phyloP scores from a whole-genome alignment of 441 rosid genomes.

The Rhodomyrtus psidioides region DNA sequence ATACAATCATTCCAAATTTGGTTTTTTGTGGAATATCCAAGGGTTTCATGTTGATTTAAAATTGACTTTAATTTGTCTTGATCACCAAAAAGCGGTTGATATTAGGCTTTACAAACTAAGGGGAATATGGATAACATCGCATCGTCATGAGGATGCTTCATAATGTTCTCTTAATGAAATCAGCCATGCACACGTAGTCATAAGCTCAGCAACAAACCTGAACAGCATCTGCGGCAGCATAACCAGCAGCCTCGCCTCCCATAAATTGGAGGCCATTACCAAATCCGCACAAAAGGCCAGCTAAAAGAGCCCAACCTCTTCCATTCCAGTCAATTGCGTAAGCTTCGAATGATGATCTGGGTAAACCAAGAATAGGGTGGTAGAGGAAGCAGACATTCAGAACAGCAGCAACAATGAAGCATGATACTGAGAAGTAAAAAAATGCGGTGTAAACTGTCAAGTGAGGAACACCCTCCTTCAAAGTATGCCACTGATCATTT shows the following conservation, averaged over 20 bases:
- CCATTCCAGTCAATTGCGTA: constrained; percentile 73
- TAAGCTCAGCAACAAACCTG: constrained; percentile 31
- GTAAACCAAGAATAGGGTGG: constrained; percentile 47
- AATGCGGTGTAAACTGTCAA: constrained; percentile 75
- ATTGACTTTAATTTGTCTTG: background rate
- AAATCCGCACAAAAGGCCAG: constrained; percentile 80
- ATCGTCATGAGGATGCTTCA: background rate
- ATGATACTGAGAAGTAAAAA: constrained; percentile 77
- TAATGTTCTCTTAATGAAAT: background rate
- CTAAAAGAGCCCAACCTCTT: constrained; percentile 78
- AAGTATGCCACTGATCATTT: constrained; percentile 77
- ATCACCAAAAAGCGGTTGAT: background rate
- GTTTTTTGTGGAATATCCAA: background rate
- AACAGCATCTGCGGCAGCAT: constrained; percentile 88
- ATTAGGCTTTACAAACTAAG: background rate
- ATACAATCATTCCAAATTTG: background rate
- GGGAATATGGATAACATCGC: background rate
- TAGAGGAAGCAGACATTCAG: constrained; percentile 58
- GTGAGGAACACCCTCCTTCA: constrained; percentile 68
- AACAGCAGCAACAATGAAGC: constrained; percentile 54
- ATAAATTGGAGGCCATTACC: constrained; percentile 88
- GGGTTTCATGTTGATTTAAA: background rate
- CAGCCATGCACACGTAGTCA: background rate
- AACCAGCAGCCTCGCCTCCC: constrained; percentile 92
- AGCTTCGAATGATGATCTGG: constrained; percentile 56